These are phyloP conservation scores for Rehmannia glutinosa DNA, from an alignment of 257 asterid species.

Conservation along the genomic window DNA sequence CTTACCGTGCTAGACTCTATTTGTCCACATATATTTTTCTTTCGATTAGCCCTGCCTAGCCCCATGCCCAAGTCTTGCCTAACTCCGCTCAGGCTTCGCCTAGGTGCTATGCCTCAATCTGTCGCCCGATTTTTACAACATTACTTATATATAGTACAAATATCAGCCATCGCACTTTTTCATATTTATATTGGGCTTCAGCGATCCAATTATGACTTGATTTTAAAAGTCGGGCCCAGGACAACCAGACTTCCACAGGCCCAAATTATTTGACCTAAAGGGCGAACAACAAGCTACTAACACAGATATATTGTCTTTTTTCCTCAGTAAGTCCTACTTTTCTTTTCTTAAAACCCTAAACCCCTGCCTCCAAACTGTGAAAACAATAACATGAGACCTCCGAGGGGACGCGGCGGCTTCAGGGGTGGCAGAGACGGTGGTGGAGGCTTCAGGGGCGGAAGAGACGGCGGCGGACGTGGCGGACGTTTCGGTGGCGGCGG, in stretches of 20 bases:
- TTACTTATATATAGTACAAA: no score
- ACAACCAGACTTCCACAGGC: not conserved
- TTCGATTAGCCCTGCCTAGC: no score
- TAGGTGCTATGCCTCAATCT: no score
- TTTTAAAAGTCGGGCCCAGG: not conserved
- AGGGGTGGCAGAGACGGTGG: slow-evolving; percentile 69
- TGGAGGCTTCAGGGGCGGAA: slow-evolving; percentile 65
- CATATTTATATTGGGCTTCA: slow-evolving; percentile 13
- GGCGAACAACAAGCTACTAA: not conserved
- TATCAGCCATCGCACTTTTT: no score
- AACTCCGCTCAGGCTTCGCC: no score
- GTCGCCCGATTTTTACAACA: no score
- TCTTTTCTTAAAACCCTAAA: slow-evolving; percentile 11
- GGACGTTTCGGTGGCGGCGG: slow-evolving; percentile 40
- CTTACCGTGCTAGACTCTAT: no score
- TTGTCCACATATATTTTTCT: no score
- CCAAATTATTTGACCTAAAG: not conserved
- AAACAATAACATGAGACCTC: slow-evolving; percentile 67
- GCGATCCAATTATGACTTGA: not conserved
- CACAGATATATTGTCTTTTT: not conserved
- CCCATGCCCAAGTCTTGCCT: no score
- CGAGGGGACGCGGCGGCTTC: slow-evolving; percentile 88
- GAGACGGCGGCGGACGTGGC: slow-evolving; percentile 49
- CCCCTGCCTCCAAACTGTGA: not conserved
- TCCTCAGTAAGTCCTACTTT: not conserved